phyloP scores from a whole-genome alignment of 139 green algal species.

The Chlamydomonas asymmetrica region DNA sequence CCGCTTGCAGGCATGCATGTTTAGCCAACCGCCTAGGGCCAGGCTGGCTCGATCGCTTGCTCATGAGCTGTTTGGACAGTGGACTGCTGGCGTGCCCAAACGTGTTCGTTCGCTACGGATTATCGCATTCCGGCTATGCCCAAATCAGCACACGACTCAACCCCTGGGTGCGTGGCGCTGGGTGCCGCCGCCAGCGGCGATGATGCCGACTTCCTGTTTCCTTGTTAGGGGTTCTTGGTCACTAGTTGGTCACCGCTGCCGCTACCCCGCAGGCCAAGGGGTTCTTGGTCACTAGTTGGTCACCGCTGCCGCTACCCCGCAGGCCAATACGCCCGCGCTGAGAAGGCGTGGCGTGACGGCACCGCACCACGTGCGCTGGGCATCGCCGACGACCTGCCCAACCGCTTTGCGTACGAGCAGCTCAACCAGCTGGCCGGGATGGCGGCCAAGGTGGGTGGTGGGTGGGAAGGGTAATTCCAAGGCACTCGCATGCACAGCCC shows the following conservation, averaged over 20 bases:
- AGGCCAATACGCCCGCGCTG: slow-evolving; percentile 46
- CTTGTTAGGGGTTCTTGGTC: no score
- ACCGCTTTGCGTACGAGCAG: slow-evolving; percentile 77
- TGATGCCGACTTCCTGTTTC: no score
- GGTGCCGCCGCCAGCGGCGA: no score
- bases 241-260: no score
- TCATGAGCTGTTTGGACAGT: background rate
- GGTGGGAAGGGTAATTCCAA: no score
- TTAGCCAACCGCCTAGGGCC: background rate
- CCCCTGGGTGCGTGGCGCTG: no score
- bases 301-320: no score
- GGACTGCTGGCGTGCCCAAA: background rate
- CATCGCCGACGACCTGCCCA: slow-evolving; percentile 75
- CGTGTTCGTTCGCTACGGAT: slow-evolving; percentile 17
- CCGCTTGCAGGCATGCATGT: no score
- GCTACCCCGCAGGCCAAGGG: slow-evolving; percentile 23
- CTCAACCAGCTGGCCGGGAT: slow-evolving; percentile 79
- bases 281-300: no score
- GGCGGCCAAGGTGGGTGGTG: slow-evolving; percentile 66
- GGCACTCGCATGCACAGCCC: no score
- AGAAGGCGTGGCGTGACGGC: slow-evolving; percentile 51
- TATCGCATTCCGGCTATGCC: no score
- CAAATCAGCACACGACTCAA: no score
- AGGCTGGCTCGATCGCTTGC: background rate
- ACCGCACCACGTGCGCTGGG: slow-evolving; percentile 46